Evolutionary conservation across 345 rosid genomes (phyloP), one percentile per base, ranked within the genome.

Genomic region (Triadica sebifera): DNA sequence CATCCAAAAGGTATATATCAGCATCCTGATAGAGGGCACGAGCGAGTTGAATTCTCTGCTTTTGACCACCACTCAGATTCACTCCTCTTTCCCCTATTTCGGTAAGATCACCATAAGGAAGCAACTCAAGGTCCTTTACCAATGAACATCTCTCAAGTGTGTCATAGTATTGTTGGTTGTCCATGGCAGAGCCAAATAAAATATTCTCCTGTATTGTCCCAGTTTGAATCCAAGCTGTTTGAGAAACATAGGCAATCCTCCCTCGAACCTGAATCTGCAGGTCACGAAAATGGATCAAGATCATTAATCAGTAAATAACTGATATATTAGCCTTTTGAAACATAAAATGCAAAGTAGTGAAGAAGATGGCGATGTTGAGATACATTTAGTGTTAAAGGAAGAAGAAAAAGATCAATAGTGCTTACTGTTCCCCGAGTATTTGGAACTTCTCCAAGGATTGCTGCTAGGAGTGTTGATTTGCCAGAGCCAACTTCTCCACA

Each of bases 401-500:
- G 20, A 51, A 47, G 16, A 62, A 12, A 62, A 62, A 41, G 24
- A 43, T 8, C 12, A 43, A 65, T 29, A 34, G 59, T 10, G n/a
- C 97, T 82, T 84, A 91, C 98, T 0, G 81, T 81, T 87, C 98
- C 97, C 50, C 75, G 77, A 15, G 84, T 83, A 63, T 72, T 81
- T 34, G 95, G 93, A 71, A 89, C 87, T 82, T 94, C 98, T 70
- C 97, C 97, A 38, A 94, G 97, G 83, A 94, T 89, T 25, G 97
- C 92, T 29, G 97, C 90, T 74, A 94, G 67, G 77, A 92, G 88
- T 66, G 98, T 94, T 7, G 98, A 94, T 84, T 94, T 94, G 5
- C 98, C 98, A 0, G 98, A 91, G 67, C 97, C 98, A 79, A 94
- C 98, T 85, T 92, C 97, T 69, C 97, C 98, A 63, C 98, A 94